phyloP scores from a whole-genome alignment of 176 grass and related monocot genomes.

The Carex pumila region DNA sequence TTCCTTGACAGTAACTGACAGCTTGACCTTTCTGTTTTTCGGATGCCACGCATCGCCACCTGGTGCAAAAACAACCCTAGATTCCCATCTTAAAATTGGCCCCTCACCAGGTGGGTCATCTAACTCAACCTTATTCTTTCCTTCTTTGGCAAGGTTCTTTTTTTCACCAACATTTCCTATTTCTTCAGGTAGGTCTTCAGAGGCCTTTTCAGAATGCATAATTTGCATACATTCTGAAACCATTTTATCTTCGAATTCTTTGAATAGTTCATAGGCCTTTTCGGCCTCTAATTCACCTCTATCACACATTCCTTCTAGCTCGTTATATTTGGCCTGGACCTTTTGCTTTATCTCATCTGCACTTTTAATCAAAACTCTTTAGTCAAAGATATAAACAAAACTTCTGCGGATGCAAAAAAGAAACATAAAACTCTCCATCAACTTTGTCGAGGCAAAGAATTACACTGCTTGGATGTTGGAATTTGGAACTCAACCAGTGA shows the following conservation, averaged over 20 bases:
- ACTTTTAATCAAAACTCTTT: conserved; percentile 16
- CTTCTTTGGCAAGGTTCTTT: conserved; percentile 16
- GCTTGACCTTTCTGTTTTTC: conserved; percentile 88
- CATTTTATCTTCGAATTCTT: conserved; percentile 85
- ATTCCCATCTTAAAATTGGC: conserved; percentile 86
- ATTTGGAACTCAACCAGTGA: background rate
- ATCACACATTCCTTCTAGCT: conserved; percentile 77
- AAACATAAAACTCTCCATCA: background rate
- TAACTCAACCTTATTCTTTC: conserved; percentile 41
- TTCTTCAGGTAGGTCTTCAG: conserved; percentile 5
- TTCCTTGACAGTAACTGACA: conserved; percentile 82
- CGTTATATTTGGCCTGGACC: conserved; percentile 67
- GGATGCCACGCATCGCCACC: conserved; percentile 84
- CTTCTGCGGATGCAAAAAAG: background rate
- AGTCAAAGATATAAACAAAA: conserved; percentile 20
- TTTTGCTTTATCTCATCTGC: conserved; percentile 92
- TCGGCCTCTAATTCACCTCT: conserved; percentile 75
- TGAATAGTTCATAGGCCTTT: conserved; percentile 75
- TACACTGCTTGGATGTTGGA: background rate
- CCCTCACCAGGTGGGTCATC: conserved; percentile 87
- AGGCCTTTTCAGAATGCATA: conserved; percentile 46
- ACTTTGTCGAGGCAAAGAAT: background rate
- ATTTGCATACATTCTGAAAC: conserved; percentile 45
- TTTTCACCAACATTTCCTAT: conserved; percentile 15
- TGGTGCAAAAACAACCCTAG: conserved; percentile 75